These are phyloP conservation scores for Myxozyma vanderwaltii DNA, from an alignment of 805 yeast genomes.

Conservation along the genomic window DNA sequence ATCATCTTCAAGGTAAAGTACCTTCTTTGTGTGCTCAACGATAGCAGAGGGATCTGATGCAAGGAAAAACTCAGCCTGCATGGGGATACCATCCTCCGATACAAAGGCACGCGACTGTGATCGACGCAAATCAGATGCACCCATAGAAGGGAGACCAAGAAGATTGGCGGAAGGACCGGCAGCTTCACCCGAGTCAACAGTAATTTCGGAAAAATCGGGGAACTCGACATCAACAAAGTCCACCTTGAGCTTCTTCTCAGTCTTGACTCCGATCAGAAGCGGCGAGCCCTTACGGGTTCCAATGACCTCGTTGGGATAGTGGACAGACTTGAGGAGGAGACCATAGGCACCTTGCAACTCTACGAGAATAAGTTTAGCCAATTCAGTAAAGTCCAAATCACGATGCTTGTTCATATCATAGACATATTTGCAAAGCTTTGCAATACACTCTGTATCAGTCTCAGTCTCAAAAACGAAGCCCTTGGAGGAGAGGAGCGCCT, in stretches of 20 bases:
- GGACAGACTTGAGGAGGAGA: slow-evolving; percentile 83
- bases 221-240: slow-evolving; percentile 98
- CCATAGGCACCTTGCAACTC: slow-evolving; percentile 99
- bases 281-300: slow-evolving; percentile 99
- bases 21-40: slow-evolving; percentile 95
- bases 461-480: slow-evolving; percentile 86
- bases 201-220: slow-evolving; percentile 52
- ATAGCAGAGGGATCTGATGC: slow-evolving; percentile 98
- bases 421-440: slow-evolving; percentile 87
- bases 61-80: slow-evolving; percentile 92
- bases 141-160: slow-evolving; percentile 45
- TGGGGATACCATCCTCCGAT: slow-evolving; percentile 88
- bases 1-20: slow-evolving; percentile 92
- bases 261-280: slow-evolving; percentile 92
- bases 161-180: slow-evolving; percentile 32
- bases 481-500: slow-evolving; percentile 73
- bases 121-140: slow-evolving; percentile 70
- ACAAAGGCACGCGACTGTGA: slow-evolving; percentile 96
- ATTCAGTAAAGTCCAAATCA: slow-evolving; percentile 82
- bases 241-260: slow-evolving; percentile 91
- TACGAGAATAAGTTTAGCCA: slow-evolving; percentile 86
- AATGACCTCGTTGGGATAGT: slow-evolving; percentile 92
- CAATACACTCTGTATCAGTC: slow-evolving; percentile 97
- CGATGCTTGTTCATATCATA: slow-evolving; percentile 77
- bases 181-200: slow-evolving; percentile 26